Percentiles rank a stretch among this genome's conserved stretches.
Evolutionary conservation across 345 rosid species (phyloP).

Genomic region (Sisymbrium irio): DNA sequence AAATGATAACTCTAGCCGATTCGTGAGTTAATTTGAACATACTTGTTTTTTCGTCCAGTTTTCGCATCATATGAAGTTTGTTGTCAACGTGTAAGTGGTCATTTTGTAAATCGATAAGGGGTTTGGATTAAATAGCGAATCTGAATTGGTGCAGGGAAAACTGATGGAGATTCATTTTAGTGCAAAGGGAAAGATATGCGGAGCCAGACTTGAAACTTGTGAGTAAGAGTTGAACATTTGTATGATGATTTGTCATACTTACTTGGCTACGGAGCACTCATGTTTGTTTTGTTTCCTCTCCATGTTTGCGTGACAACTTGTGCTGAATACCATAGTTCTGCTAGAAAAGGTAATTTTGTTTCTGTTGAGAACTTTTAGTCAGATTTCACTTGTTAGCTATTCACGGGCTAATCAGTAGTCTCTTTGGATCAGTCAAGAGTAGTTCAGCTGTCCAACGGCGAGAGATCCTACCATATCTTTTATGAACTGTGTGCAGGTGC

Average conservation of each 20-base stretch:
- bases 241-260: not conserved
- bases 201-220: constrained; percentile 87
- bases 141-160: constrained; percentile 64
- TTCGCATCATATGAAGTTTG: not conserved
- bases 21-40: constrained; percentile 43
- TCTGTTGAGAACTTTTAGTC: constrained; percentile 16
- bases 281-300: not conserved
- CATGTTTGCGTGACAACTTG: not conserved
- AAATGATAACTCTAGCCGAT: constrained; percentile 87
- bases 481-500: constrained; percentile 93
- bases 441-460: constrained; percentile 71
- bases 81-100: not conserved
- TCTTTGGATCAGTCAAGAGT: constrained; percentile 77
- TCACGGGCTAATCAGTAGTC: constrained; percentile 28
- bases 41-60: not conserved
- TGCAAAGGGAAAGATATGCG: constrained; percentile 65
- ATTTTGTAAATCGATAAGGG: not conserved
- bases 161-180: constrained; percentile 79
- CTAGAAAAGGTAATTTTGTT: constrained; percentile 73
- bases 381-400: constrained; percentile 10
- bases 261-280: not conserved
- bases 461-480: constrained; percentile 85
- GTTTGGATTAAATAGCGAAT: constrained; percentile 5
- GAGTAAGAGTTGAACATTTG: constrained; percentile 32
- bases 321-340: constrained; percentile 49